Conservation (phyloP, 2,329 filamentous ascomycete species). For the Chlorencoelia australis region DNA sequence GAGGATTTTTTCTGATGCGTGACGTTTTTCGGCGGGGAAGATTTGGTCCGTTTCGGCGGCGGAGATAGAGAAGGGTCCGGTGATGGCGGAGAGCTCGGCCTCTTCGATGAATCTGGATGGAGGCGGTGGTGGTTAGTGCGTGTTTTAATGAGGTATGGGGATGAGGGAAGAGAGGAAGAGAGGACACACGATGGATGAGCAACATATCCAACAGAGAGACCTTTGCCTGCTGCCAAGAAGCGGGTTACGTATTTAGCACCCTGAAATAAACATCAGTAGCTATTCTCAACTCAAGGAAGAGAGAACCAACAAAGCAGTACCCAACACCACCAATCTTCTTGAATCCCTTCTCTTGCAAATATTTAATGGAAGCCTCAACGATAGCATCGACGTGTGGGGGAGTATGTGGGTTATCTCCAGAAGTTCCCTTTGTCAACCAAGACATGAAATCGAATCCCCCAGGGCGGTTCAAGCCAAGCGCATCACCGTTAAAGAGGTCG, state of each 20-base stretch:
- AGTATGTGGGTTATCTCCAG: constrained; percentile 26
- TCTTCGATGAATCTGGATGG: constrained; percentile 48
- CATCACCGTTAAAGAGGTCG: constrained; percentile 61
- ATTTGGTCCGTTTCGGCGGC: constrained; percentile 50
- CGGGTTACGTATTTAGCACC: constrained; percentile 67
- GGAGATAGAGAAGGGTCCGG: constrained; percentile 55
- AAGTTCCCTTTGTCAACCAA: constrained; percentile 33
- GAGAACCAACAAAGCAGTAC: constrained; percentile 50
- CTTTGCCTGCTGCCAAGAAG: constrained; percentile 46
- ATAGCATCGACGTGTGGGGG: constrained; percentile 27
- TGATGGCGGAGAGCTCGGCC: constrained; percentile 54
- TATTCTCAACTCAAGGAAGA: not conserved
- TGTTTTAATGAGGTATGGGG: not conserved
- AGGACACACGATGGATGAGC: constrained; percentile 55
- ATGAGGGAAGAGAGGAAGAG: not conserved
- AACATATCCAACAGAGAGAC: constrained; percentile 58
- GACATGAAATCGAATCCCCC: constrained; percentile 36
- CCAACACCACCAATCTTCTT: constrained; percentile 55
- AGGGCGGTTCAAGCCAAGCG: constrained; percentile 41
- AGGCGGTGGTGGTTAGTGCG: not conserved
- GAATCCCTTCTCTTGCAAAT: constrained; percentile 45
- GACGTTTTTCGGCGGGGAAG: constrained; percentile 53
- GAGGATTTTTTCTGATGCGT: constrained; percentile 55
- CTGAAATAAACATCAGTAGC: constrained; percentile 5
- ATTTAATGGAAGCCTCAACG: constrained; percentile 42